Base-by-base conservation (phyloP, 1,284 basidiomycete genomes). In the Phellopilus nigrolimitatus region DNA sequence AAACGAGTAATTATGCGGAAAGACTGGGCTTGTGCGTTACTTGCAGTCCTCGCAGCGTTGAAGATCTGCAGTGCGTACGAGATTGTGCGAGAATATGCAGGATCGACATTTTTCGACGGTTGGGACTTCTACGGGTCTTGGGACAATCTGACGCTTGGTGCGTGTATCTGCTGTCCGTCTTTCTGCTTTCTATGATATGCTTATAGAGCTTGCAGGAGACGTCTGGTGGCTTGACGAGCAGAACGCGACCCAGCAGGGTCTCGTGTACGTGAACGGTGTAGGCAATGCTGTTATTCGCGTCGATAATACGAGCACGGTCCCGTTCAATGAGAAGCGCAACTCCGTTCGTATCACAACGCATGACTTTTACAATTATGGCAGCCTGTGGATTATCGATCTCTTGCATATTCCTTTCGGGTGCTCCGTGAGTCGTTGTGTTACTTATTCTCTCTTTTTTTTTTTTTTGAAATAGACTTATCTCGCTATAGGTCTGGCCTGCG, bases 361-460 rank as follows among this genome's bases (percentile, higher is more conserved):
- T 38, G 75, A 79, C 44, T 64, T 63, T 1, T 82, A 79, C 59
- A 71, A 71, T 13, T 56, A 79, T 9, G 82, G 82, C 4, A 77
- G 73, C 30, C 64, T 86, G 15, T 78, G 77, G 72, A 69, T 85
- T 8, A 69, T 82, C 34, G 84, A 87, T 60, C 68, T 75, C 2
- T 60, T 74, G 4, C 81, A 85, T 63, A 61, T 84, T 47, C 83
- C 83, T 0, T 82, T 68, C 53, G 84, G 84, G 4, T 87, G 84
- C 60, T 83, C 81, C 7, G 84, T 83, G 55, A 56, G 70, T 65
- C 15, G 28, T 17, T n/a, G n/a, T n/a, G n/a, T n/a, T n/a, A n/a
- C n/a, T n/a, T n/a, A n/a, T n/a, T 3, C n/a, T 13, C 10, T 3
- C 34, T 3, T n/a, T 7, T n/a, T 17, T 7, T 37, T 13, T 3